Evolutionary conservation across 768 basidiomycete genomes (phyloP), one percentile per base, ranked within the genome.

Genomic region (Epithele typhae): DNA sequence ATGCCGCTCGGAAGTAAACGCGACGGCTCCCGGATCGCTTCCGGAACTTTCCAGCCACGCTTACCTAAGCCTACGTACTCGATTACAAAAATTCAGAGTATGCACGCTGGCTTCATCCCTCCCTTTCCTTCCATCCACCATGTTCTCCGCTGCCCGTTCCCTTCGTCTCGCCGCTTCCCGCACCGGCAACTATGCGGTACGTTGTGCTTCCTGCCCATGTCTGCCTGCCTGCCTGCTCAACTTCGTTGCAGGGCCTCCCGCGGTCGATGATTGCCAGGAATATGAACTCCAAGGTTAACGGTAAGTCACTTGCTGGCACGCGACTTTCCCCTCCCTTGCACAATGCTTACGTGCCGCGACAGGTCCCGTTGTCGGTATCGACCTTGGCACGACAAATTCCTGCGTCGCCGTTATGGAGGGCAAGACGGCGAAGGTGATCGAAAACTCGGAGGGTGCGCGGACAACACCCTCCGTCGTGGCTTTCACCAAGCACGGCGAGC

Each of bases 401-500:
- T 92, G 89, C 66, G 91, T 93, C 48, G 82, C 87, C 40, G 78
- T 96, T 52, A 96, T 95, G 91, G 94, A 97, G 73, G 94, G 92
- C 57, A 84, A 95, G 73, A 86, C 84, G 27, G 81, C 94, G 40
- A 87, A 90, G 56, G 95, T 98, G 54, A 87, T 99, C 57, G 96
- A 97, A 72, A 98, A 98, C 74, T 74, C 94, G 5, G 95, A 98
- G 74, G 95, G 96, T 74, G 89, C 88, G 47, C 84, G 96, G 57
- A 98, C 96, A 53, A 99, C 96, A 14, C 96, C 96, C 2, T 99
- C 96, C 32, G 92, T 97, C 46, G 92, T 98, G 56, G 95, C 95
- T 32, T 99, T 99, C 78, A 92, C 96, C 45, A 96, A 97, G 68
- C 93, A 97, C 59, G 92, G 92, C 46, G 96, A 99, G 66, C 92